phyloP scores from a whole-genome alignment of 1,139 yeast species.

The Scheffersomyces illinoinensis region DNA sequence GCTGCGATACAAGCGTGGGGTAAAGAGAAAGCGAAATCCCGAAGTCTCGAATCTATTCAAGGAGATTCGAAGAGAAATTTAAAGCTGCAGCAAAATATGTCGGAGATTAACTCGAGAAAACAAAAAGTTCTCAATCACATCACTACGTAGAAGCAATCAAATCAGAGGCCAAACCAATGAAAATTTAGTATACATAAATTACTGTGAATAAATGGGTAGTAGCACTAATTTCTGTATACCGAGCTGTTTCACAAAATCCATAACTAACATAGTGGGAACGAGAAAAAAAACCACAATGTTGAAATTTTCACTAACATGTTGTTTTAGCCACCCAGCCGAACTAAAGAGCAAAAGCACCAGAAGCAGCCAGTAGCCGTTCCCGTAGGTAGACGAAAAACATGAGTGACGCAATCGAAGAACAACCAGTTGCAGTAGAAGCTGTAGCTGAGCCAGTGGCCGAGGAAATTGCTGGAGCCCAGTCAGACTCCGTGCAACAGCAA shows the following conservation, averaged over 20 bases:
- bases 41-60: neutral
- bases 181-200: no score
- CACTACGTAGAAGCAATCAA: neutral
- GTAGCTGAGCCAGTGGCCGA: neutral
- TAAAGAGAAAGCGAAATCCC: neutral
- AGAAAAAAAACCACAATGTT: neutral
- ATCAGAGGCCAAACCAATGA: neutral
- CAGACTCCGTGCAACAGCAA: neutral
- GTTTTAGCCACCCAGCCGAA: neutral
- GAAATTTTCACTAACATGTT: neutral
- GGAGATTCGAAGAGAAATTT: neutral
- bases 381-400: neutral
- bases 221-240: neutral
- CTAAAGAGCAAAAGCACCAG: neutral
- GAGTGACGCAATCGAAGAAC: slow-evolving; percentile 3
- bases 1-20: neutral
- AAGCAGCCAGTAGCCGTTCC: neutral
- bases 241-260: neutral
- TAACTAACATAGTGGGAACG: neutral
- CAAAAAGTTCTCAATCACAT: neutral
- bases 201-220: neutral
- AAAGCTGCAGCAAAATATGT: neutral
- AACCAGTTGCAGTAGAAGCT: slow-evolving; percentile 1
- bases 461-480: neutral
- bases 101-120: no score